These are phyloP conservation scores for Penicillium desertorum DNA, from an alignment of 495 filamentous ascomycete genomes.

Conservation along the genomic window DNA sequence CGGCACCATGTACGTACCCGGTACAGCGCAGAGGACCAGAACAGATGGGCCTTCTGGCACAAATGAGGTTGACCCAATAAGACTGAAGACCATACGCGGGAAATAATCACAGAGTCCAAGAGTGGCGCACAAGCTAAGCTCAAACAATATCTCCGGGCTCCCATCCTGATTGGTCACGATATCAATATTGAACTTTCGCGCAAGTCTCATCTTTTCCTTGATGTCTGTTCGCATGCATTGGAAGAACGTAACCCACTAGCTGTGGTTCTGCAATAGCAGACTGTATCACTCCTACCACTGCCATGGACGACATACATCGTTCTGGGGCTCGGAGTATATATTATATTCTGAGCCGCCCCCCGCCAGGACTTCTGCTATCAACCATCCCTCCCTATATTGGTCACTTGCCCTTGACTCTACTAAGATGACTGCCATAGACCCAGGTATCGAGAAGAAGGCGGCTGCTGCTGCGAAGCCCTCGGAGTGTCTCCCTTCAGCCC, in stretches of 20 bases:
- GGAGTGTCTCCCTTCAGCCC: constrained; percentile 1
- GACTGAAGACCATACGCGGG: no score
- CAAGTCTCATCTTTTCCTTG: constrained; percentile 5
- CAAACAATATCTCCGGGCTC: neutral
- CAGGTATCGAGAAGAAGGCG: constrained; percentile 23
- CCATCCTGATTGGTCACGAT: neutral
- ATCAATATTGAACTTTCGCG: neutral
- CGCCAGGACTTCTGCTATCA: no score
- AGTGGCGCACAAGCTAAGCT: constrained; percentile 1
- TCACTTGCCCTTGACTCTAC: neutral
- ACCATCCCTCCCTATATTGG: no score
- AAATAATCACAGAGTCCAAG: no score
- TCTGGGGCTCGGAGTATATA: neutral
- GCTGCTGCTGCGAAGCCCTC: constrained; percentile 10
- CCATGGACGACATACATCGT: neutral
- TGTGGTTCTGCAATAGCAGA: neutral
- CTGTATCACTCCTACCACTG: neutral
- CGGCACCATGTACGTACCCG: no score
- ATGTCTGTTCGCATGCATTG: neutral
- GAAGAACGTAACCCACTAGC: neutral
- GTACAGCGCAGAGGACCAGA: no score
- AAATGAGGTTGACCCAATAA: no score
- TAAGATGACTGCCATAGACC: constrained; percentile 23
- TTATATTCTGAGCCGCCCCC: neutral
- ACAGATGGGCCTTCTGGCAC: no score